Evolutionary conservation across 2,329 filamentous ascomycete species (phyloP).

Genomic region (Fusarium miscanthi): DNA sequence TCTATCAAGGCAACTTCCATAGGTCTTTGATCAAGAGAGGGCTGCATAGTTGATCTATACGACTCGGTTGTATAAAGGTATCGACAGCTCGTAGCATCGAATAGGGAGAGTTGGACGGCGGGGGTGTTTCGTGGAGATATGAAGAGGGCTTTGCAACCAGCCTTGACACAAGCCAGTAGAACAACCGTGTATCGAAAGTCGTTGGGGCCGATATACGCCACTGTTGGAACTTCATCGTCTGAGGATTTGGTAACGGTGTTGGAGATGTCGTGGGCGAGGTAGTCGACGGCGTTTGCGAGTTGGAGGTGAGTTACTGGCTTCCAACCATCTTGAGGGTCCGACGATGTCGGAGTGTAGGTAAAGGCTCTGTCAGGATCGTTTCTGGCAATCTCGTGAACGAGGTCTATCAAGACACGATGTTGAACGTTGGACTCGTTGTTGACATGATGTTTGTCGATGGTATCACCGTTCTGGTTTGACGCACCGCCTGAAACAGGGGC

Average conservation of each 20-base stretch:
- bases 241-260: background rate
- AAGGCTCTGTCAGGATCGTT: background rate
- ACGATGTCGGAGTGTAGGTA: background rate
- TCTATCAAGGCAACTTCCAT: background rate
- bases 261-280: constrained; percentile 1
- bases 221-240: background rate
- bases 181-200: background rate
- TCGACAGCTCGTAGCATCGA: background rate
- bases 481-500: background rate
- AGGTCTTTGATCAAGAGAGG: background rate
- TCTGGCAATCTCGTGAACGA: background rate
- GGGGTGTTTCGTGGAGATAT: background rate
- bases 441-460: background rate
- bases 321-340: background rate
- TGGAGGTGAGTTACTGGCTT: background rate
- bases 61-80: background rate
- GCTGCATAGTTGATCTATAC: fast-evolving
- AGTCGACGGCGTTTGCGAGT: background rate
- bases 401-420: background rate
- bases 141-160: constrained; percentile 1
- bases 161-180: background rate
- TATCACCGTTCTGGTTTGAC: fast-evolving
- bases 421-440: background rate
- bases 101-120: constrained; percentile 1
- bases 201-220: background rate